Evolutionary conservation across 768 basidiomycete genomes (phyloP).

Genomic region (Termitomyces sp.): DNA sequence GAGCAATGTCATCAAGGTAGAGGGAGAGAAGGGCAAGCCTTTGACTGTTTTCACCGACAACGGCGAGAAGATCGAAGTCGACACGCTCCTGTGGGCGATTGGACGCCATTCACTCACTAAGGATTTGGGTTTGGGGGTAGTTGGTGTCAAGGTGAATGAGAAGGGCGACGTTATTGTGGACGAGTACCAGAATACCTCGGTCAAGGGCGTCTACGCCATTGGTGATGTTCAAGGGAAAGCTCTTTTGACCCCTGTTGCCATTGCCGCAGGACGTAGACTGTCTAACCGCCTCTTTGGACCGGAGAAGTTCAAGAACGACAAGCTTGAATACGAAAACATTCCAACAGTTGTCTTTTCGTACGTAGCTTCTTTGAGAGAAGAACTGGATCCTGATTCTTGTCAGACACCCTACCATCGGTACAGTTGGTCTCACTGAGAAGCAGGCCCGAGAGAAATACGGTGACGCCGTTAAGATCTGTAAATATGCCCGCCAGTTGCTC

Average conservation of each 20-base stretch:
- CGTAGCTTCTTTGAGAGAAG: slow-evolving; percentile 25
- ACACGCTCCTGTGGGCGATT: slow-evolving; percentile 90
- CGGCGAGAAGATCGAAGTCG: slow-evolving; percentile 79
- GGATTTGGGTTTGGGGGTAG: slow-evolving; percentile 68
- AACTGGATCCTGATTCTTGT: slow-evolving; percentile 2
- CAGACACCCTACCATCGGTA: slow-evolving; percentile 93
- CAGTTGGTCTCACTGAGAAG: slow-evolving; percentile 91
- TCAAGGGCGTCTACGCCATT: slow-evolving; percentile 70
- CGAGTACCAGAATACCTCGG: slow-evolving; percentile 81
- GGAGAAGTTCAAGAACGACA: slow-evolving; percentile 79
- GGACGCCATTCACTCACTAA: slow-evolving; percentile 82
- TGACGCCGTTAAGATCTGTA: slow-evolving; percentile 87
- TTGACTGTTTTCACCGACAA: slow-evolving; percentile 73
- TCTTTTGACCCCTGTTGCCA: slow-evolving; percentile 93
- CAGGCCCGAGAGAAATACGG: slow-evolving; percentile 88
- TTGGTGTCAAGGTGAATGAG: slow-evolving; percentile 68
- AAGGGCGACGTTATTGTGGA: slow-evolving; percentile 88
- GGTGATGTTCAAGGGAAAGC: slow-evolving; percentile 94
- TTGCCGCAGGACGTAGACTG: slow-evolving; percentile 88
- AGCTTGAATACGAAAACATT: slow-evolving; percentile 85
- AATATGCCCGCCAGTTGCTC: slow-evolving; percentile 21
- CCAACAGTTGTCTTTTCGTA: slow-evolving; percentile 97
- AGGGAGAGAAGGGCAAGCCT: slow-evolving; percentile 64
- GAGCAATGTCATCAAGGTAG: slow-evolving; percentile 69
- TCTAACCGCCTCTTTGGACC: slow-evolving; percentile 90